phyloP scores from a whole-genome alignment of 495 filamentous ascomycete species.

The Lasiosphaeris hirsuta region DNA sequence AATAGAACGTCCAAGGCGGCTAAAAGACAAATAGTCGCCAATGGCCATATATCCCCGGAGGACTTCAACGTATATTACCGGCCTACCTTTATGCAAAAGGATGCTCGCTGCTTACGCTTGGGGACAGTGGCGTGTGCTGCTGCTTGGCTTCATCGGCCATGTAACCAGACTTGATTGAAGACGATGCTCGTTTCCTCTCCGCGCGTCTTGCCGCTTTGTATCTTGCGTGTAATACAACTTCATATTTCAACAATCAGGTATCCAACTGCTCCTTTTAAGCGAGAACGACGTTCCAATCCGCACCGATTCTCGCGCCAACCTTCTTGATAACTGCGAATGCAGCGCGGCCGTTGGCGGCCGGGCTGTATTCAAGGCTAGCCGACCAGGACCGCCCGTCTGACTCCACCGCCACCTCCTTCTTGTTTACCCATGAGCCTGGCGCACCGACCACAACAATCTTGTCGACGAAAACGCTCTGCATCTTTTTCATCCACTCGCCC shows the following conservation, averaged over 20 bases:
- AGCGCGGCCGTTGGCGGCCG: constrained; percentile 59
- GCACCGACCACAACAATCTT: constrained; percentile 79
- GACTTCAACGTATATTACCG: neutral
- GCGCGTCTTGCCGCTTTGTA: too few relatives aligned
- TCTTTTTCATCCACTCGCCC: constrained; percentile 68
- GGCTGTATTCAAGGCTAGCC: constrained; percentile 58
- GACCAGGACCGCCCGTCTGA: constrained; percentile 63
- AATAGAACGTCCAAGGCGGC: constrained; percentile 1
- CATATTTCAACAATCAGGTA: neutral
- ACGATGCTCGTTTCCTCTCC: too few relatives aligned
- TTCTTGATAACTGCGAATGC: constrained; percentile 78
- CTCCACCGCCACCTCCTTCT: constrained; percentile 62
- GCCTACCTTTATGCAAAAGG: constrained; percentile 6
- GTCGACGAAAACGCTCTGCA: constrained; percentile 75
- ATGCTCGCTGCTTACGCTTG: neutral
- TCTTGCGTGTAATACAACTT: neutral
- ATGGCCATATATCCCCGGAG: neutral
- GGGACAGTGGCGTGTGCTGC: neutral
- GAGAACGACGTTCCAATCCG: constrained; percentile 73
- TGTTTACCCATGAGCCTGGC: constrained; percentile 65
- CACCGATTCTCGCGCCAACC: constrained; percentile 70
- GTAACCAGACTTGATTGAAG: neutral
- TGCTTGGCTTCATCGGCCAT: neutral
- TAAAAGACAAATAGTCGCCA: neutral
- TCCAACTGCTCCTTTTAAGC: constrained; percentile 19